These are phyloP conservation scores for Epichloe brachyelytri DNA, from an alignment of 2,329 filamentous ascomycete species.

Conservation along the genomic window DNA sequence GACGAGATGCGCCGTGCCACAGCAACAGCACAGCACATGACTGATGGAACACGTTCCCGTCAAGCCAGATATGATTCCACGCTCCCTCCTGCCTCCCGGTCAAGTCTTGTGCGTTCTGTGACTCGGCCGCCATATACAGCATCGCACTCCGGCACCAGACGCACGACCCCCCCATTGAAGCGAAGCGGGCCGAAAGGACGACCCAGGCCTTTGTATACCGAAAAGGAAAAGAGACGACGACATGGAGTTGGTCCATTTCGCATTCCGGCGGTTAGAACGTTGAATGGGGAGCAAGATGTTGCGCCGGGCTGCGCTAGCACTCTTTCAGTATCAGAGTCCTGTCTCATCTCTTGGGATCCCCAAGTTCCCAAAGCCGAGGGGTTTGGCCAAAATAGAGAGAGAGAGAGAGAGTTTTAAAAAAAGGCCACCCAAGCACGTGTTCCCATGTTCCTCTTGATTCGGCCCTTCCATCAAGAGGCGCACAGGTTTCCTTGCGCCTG, in stretches of 20 bases:
- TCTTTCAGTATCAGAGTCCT: no score
- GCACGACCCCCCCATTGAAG: no score
- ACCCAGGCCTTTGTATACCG: not conserved
- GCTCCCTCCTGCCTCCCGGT: not conserved
- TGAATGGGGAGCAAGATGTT: not conserved
- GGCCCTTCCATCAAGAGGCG: conserved; percentile 8
- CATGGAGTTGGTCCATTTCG: not conserved
- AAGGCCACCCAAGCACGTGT: not conserved
- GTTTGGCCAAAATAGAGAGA: not conserved
- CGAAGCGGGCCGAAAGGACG: not conserved
- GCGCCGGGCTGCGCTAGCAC: not conserved
- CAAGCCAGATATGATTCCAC: not conserved
- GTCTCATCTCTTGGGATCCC: no score
- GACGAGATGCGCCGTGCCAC: not conserved
- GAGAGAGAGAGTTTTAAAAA: not conserved
- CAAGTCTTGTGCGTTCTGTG: not conserved
- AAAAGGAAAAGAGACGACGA: not conserved
- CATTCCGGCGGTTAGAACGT: no score
- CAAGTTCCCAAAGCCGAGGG: not conserved
- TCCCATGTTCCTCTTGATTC: conserved; percentile 4
- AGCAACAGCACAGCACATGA: not conserved
- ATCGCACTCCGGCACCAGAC: no score
- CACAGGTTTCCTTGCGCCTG: conserved; percentile 1
- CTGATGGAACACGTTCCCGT: not conserved
- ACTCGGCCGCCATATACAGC: not conserved